These are phyloP conservation scores for Trametes cinnabarina DNA, from an alignment of 768 basidiomycete species.

Conservation along the genomic window DNA sequence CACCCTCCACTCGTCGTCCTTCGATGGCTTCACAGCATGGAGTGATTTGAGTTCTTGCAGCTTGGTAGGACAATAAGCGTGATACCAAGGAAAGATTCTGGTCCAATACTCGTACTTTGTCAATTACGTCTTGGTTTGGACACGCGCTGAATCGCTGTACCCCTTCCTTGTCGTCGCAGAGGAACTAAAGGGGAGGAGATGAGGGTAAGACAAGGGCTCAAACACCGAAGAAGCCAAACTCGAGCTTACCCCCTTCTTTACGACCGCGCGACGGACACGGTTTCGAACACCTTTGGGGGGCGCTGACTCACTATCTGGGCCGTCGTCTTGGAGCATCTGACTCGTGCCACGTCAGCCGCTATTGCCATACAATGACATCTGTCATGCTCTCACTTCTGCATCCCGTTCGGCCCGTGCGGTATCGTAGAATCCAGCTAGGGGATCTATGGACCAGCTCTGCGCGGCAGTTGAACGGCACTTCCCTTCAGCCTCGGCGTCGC, in stretches of 20 bases:
- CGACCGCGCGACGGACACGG: neutral
- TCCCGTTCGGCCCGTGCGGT: conserved; percentile 51
- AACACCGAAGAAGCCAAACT: too few relatives aligned
- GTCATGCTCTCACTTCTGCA: conserved; percentile 36
- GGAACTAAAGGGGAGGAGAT: conserved; percentile 34
- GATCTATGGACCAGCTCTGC: conserved; percentile 37
- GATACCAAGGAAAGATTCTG: neutral
- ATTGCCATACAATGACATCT: neutral
- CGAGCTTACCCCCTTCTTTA: conserved; percentile 13
- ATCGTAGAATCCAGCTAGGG: conserved; percentile 63
- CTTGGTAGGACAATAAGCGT: conserved; percentile 34
- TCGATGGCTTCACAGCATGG: conserved; percentile 56
- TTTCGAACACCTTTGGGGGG: neutral
- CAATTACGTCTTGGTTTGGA: conserved; percentile 70
- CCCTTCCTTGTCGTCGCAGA: conserved; percentile 55
- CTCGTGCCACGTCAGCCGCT: conserved; percentile 3
- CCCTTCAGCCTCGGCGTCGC: neutral
- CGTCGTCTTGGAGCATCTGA: conserved; percentile 5
- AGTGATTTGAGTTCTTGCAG: conserved; percentile 63
- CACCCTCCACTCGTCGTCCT: conserved; percentile 68
- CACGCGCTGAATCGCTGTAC: conserved; percentile 32
- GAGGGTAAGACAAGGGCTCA: neutral
- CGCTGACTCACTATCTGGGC: neutral
- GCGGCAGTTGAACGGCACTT: neutral
- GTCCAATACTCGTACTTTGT: conserved; percentile 48